Evolutionary conservation across 2,329 filamentous ascomycete species (phyloP).

Genomic region (Volutella citrinella): DNA sequence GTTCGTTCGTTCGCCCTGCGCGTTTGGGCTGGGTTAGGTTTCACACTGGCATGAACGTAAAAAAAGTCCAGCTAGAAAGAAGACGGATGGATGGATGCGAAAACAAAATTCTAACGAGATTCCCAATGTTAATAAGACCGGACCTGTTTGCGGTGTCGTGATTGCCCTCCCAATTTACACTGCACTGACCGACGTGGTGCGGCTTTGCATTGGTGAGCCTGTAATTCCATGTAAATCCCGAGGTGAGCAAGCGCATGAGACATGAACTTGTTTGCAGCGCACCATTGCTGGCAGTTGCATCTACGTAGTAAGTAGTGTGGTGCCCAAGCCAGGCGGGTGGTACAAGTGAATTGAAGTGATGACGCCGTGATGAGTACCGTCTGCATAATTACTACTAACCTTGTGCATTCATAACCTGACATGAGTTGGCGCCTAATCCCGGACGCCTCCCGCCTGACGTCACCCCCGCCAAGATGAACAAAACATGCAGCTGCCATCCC

Average conservation of each 20-base stretch:
- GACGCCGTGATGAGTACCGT: slow-evolving; percentile 6
- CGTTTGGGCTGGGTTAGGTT: slow-evolving; percentile 35
- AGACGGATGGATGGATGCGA: slow-evolving; percentile 29
- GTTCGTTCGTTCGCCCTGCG: slow-evolving; percentile 38
- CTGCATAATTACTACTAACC: no score
- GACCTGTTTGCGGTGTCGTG: slow-evolving; percentile 15
- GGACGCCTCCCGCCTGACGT: slow-evolving; percentile 28
- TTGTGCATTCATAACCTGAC: no score
- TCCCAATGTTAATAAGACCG: slow-evolving; percentile 30
- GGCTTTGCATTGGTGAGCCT: no score
- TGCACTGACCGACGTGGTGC: no score
- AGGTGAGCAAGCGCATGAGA: no score
- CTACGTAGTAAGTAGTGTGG: no score
- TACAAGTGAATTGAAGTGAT: slow-evolving; percentile 4
- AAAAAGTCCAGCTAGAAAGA: slow-evolving; percentile 34
- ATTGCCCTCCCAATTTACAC: no score
- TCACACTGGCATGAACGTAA: slow-evolving; percentile 35
- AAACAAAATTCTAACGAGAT: slow-evolving; percentile 33
- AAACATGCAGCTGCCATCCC: slow-evolving; percentile 13
- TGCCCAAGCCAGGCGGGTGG: no score
- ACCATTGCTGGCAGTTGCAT: no score
- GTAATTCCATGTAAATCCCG: neutral
- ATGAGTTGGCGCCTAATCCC: no score
- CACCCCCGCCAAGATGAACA: slow-evolving; percentile 24
- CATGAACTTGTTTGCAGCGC: no score